Evolutionary conservation across 257 asterid species (phyloP), one percentile per base, ranked within the genome.

Genomic region (Salvia splendens): DNA sequence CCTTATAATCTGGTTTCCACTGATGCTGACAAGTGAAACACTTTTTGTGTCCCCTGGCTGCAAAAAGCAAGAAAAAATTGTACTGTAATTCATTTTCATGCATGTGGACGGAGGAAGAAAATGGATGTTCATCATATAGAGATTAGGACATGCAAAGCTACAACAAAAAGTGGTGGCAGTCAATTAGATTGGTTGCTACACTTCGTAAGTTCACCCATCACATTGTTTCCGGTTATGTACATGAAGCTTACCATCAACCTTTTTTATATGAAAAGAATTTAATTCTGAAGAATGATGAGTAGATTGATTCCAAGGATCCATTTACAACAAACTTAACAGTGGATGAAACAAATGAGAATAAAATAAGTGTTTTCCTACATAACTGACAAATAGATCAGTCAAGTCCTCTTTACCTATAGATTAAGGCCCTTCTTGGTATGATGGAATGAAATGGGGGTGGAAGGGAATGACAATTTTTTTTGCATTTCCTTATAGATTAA

Each of bases 11-110:
- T 78, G 89, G 40, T 71, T 68, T 64, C 99, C 99, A 58, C 87
- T 85, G 61, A 90, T 90, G 71, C 80, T 78, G 70, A 93, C 89
- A 75, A 93, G 97, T 71, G 84, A 78, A 75, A 93, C 97, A 65
- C 86, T 83, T 82, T 87, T 93, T n/a, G 90, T 78, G 66, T 93
- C 99, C 84, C 99, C 99, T 77, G 99, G 99, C 99, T 93, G 75
- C 61, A 64, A 57, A 57, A 72, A 81, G 56, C 54, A 60, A 56
- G 54, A 56, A 7, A 48, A 69, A 10, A 24, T 24, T 53, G 47
- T 17, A 17, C 20, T 17, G 20, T 77, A 64, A 49, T 64, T 61
- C 24, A 64, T 66, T 45, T 12, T 8, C 61, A 43, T 40, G 43
- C 61, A 36, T 40, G 43, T 60, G 61, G 28, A 45, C 38, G 45